Conservation (phyloP, 192 early-diverging fungal genomes). For the Backusella sp. region DNA sequence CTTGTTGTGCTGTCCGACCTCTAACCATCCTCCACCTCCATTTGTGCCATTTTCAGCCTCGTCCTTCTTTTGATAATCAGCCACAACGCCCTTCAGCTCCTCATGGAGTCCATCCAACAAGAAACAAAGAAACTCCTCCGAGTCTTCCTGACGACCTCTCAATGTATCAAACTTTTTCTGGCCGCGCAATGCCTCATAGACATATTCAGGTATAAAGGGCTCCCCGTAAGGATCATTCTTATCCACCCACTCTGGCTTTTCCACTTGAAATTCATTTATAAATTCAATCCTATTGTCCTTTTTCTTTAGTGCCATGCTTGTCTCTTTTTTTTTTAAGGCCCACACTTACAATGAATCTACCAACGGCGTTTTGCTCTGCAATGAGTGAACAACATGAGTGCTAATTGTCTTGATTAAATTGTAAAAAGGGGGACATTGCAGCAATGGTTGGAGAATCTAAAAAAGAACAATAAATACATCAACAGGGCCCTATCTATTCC, state of each 20-base stretch:
- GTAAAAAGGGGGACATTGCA: slow-evolving; percentile 92
- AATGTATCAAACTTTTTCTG: slow-evolving; percentile 79
- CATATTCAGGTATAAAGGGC: slow-evolving; percentile 91
- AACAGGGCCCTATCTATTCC: background rate
- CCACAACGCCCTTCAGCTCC: slow-evolving; percentile 61
- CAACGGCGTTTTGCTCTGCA: slow-evolving; percentile 77
- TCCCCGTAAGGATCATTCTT: slow-evolving; percentile 55
- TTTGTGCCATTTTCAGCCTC: background rate
- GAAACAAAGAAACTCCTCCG: slow-evolving; percentile 94
- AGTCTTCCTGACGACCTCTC: slow-evolving; percentile 94
- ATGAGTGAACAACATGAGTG: slow-evolving; percentile 62
- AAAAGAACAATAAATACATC: background rate
- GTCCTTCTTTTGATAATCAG: slow-evolving; percentile 7
- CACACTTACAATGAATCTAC: slow-evolving; percentile 78
- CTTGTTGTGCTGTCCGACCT: slow-evolving; percentile 89
- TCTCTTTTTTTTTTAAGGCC: background rate
- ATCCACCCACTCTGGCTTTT: slow-evolving; percentile 8
- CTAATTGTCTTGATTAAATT: slow-evolving; percentile 74
- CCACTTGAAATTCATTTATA: slow-evolving; percentile 34
- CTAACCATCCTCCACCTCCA: slow-evolving; percentile 69
- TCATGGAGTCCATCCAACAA: slow-evolving; percentile 94
- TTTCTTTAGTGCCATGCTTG: background rate
- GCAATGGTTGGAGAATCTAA: slow-evolving; percentile 83
- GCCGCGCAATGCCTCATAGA: slow-evolving; percentile 85
- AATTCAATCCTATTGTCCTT: slow-evolving; percentile 35